phyloP scores from a whole-genome alignment of 768 basidiomycete species.

The Austroboletus festivus region DNA sequence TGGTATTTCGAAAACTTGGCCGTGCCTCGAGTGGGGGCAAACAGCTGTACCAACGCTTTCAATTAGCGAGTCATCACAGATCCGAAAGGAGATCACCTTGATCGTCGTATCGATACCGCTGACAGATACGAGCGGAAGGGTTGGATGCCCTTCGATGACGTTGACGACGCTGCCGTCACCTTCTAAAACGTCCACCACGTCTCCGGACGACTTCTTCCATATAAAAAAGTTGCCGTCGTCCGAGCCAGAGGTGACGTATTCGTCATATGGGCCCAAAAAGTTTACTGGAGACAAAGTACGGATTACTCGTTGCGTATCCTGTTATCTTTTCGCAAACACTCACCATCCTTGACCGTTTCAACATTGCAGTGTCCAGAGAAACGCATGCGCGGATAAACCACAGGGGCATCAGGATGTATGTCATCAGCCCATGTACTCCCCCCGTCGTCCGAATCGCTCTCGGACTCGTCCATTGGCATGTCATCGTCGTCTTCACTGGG shows the following conservation, averaged over 20 bases:
- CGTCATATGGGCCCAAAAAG: constrained; percentile 75
- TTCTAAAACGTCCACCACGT: constrained; percentile 74
- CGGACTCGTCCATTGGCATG: constrained; percentile 23
- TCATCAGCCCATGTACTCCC: constrained; percentile 22
- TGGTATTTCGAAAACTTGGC: constrained; percentile 54
- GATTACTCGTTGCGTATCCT: background rate
- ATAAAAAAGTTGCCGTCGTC: constrained; percentile 88
- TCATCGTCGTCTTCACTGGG: constrained; percentile 30
- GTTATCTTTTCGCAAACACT: constrained; percentile 18
- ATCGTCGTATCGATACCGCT: constrained; percentile 85
- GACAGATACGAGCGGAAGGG: constrained; percentile 76
- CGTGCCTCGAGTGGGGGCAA: constrained; percentile 50
- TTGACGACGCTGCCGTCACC: constrained; percentile 83
- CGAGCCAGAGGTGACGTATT: constrained; percentile 78
- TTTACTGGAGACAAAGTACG: constrained; percentile 52
- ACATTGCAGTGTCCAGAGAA: constrained; percentile 75
- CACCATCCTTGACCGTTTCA: constrained; percentile 85
- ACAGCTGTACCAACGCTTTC: constrained; percentile 45
- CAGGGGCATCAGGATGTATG: constrained; percentile 38
- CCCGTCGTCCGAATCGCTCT: constrained; percentile 31
- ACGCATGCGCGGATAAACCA: constrained; percentile 59
- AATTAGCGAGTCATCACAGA: background rate
- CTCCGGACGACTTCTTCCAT: constrained; percentile 70
- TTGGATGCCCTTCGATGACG: constrained; percentile 79
- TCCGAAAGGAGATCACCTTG: constrained; percentile 49